phyloP scores from a whole-genome alignment of 31 red algal species.

The Porphyra umbilicalis region DNA sequence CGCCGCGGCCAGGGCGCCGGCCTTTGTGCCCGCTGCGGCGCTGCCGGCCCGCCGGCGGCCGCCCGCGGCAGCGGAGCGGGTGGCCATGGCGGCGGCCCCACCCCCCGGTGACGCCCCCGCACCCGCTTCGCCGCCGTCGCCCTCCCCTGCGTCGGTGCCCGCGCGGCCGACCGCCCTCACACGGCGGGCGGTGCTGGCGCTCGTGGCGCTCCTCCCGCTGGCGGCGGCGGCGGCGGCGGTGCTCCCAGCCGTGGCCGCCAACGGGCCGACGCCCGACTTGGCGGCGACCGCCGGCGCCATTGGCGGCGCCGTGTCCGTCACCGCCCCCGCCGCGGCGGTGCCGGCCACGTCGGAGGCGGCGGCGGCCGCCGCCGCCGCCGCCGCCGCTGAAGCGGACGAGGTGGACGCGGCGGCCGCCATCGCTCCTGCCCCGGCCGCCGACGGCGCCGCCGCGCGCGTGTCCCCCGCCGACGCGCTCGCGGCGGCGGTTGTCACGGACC shows the following conservation, averaged over 20 bases:
- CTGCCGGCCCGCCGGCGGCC: not conserved
- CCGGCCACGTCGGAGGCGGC: no score
- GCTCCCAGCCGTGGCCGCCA: not conserved
- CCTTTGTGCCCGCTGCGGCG: not conserved
- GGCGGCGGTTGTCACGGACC: conserved; percentile 20
- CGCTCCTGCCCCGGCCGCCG: no score
- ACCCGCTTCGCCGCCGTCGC: not conserved
- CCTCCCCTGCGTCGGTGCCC: not conserved
- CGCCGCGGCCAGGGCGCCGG: not conserved
- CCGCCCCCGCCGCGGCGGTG: not conserved
- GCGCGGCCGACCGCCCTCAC: not conserved
- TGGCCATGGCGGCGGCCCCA: not conserved
- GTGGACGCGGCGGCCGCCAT: no score
- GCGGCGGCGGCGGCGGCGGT: not conserved
- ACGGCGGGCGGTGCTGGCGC: not conserved
- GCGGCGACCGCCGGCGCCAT: not conserved
- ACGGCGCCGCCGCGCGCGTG: no score
- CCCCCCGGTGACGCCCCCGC: not conserved
- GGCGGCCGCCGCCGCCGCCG: no score
- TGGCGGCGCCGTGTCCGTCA: not conserved
- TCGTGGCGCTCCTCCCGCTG: not conserved
- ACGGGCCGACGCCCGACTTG: not conserved
- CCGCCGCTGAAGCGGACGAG: no score
- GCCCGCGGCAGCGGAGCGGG: not conserved
- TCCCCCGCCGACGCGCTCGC: conserved; percentile 5